These are phyloP conservation scores for Nicotiana undulata DNA, from an alignment of 257 asterid genomes.

Conservation along the genomic window DNA sequence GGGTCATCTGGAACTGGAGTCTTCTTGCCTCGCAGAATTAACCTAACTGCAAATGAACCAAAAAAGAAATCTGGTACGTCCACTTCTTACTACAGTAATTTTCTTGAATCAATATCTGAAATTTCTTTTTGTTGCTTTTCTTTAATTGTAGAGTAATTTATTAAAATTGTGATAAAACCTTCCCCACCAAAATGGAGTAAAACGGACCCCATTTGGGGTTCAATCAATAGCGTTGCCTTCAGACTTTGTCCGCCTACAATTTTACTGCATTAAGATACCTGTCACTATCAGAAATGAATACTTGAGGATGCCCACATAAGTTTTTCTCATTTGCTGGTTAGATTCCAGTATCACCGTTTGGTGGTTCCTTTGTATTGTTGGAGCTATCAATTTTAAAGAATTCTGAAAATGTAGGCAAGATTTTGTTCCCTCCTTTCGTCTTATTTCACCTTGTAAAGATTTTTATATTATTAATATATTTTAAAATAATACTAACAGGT, in stretches of 20 bases:
- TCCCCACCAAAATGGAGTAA: background rate
- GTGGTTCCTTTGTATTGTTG: background rate
- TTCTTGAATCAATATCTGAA: background rate
- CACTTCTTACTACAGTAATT: background rate
- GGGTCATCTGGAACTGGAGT: slow-evolving; percentile 78
- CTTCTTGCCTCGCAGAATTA: slow-evolving; percentile 47
- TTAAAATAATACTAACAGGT: no score
- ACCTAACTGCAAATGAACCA: slow-evolving; percentile 19
- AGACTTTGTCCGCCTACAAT: background rate
- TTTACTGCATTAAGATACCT: background rate
- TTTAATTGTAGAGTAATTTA: background rate
- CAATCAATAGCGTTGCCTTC: background rate
- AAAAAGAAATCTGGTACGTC: slow-evolving; percentile 50
- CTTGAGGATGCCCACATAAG: background rate
- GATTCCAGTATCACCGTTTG: background rate
- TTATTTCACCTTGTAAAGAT: background rate
- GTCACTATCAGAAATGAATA: background rate
- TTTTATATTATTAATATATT: no score
- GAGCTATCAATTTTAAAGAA: background rate
- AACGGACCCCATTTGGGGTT: background rate
- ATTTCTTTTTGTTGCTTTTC: background rate
- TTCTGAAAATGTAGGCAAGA: background rate
- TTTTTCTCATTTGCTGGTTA: background rate
- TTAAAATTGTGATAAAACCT: background rate
- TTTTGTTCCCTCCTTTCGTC: background rate